Evolutionary conservation across 2,329 filamentous ascomycete species (phyloP).

Genomic region (Cladosporium oxysporum): DNA sequence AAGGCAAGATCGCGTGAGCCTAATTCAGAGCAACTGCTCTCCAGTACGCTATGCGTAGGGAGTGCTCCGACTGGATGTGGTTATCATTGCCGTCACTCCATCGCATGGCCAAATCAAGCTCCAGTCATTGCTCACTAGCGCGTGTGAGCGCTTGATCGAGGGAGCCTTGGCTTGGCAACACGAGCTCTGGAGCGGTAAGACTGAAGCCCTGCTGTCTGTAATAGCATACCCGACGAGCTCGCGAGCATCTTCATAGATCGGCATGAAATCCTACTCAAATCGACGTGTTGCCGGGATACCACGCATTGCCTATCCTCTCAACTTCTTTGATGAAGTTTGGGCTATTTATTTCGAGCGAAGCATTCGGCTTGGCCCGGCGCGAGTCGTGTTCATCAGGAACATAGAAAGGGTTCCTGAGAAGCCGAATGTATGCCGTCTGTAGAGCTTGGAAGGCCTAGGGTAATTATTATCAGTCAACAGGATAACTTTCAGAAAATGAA

Average conservation of each 20-base stretch:
- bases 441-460: slow-evolving; percentile 79
- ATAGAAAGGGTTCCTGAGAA: slow-evolving; percentile 95
- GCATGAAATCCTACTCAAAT: slow-evolving; percentile 48
- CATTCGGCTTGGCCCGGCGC: slow-evolving; percentile 50
- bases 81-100: neutral
- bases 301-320: slow-evolving; percentile 78
- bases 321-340: slow-evolving; percentile 79
- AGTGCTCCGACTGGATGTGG: neutral
- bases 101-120: no score
- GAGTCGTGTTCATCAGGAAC: slow-evolving; percentile 81
- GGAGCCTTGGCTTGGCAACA: neutral
- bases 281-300: slow-evolving; percentile 71
- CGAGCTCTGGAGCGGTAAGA: neutral
- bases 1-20: neutral
- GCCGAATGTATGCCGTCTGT: slow-evolving; percentile 84
- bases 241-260: neutral
- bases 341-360: slow-evolving; percentile 70
- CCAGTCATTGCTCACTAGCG: neutral
- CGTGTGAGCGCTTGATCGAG: neutral
- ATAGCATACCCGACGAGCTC: neutral
- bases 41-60: neutral
- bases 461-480: slow-evolving; percentile 15
- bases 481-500: neutral
- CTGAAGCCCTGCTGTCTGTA: neutral
- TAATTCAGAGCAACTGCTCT: neutral